Conservation (phyloP, 257 asterid genomes). For the Solanum verrucosum region DNA sequence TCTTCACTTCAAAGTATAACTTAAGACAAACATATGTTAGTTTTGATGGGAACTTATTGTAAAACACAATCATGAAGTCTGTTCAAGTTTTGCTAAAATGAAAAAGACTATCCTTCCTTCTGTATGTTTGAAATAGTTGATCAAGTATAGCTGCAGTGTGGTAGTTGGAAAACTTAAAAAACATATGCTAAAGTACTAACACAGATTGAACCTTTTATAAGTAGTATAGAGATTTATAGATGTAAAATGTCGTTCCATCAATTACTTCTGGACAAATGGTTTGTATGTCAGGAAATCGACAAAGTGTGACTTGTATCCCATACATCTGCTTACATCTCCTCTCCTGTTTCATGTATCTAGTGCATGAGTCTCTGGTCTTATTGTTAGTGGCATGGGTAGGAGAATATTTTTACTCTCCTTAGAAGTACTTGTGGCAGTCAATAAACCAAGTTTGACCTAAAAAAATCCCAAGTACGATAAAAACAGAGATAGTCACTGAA, state of each 20-base stretch:
- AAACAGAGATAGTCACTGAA: background rate
- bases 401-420: background rate
- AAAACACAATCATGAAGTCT: background rate
- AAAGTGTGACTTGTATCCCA: background rate
- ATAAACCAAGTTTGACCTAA: background rate
- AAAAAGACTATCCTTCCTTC: background rate
- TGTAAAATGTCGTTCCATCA: background rate
- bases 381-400: background rate
- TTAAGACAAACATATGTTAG: background rate
- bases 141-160: background rate
- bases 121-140: background rate
- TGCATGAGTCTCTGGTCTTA: background rate
- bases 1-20: background rate
- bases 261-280: background rate
- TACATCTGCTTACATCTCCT: background rate
- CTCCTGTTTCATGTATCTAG: background rate
- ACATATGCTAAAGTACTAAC: background rate
- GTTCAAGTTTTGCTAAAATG: background rate
- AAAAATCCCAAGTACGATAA: background rate
- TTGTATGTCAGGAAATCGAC: background rate
- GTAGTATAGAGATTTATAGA: background rate
- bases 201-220: background rate
- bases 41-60: background rate
- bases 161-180: background rate
- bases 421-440: background rate